Conservation (phyloP, 805 yeast species). For the Kodamaea lidongshanica region DNA sequence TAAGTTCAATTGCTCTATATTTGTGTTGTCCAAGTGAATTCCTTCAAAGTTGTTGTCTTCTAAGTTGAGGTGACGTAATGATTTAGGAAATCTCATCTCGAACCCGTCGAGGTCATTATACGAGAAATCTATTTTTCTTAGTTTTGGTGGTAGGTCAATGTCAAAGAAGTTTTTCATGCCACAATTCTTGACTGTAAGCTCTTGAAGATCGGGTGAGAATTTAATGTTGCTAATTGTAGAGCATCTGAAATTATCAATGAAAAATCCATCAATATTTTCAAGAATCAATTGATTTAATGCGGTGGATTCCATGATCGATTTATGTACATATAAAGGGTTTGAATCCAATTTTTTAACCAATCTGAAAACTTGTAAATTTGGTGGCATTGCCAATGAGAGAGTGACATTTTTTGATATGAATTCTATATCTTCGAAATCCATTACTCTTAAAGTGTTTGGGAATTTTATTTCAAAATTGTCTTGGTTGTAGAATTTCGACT, state of each 20-base stretch:
- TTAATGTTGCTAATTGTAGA: neutral
- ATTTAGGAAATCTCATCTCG: conserved; percentile 1
- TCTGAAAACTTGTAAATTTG: neutral
- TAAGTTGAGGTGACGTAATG: neutral
- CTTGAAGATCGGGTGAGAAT: neutral
- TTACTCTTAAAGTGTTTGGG: conserved; percentile 1
- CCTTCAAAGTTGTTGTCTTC: conserved; percentile 1
- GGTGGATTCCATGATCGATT: neutral
- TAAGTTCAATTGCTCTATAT: neutral
- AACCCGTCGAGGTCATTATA: conserved; percentile 1
- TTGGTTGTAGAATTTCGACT: conserved; percentile 2
- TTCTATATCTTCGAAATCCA: conserved; percentile 1
- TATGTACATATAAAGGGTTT: conserved; percentile 1
- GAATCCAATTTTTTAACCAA: conserved; percentile 1
- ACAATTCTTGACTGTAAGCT: neutral
- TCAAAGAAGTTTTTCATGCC: neutral
- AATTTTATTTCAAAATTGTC: conserved; percentile 1
- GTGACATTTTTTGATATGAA: neutral
- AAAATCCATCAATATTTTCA: conserved; percentile 2
- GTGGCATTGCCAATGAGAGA: neutral
- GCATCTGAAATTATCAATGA: neutral
- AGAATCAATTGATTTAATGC: neutral
- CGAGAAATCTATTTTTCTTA: conserved; percentile 1
- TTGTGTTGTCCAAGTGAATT: neutral
- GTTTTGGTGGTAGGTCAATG: conserved; percentile 1